phyloP scores from a whole-genome alignment of 345 rosid species.

The Punica granatum region DNA sequence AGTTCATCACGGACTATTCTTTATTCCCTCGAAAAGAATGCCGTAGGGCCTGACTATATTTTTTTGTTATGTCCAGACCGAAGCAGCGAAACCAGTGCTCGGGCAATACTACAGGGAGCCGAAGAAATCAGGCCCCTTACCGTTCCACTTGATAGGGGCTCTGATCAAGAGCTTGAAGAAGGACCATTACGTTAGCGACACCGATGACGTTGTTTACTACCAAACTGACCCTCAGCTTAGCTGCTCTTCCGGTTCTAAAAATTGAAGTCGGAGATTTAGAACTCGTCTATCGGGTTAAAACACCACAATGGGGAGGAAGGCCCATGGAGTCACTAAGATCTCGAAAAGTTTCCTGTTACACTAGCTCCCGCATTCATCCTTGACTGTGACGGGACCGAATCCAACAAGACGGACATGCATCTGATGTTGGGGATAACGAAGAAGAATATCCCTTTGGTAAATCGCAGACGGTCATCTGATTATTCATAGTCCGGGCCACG shows the following conservation, averaged over 20 bases:
- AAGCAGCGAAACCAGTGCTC: conserved; percentile 77
- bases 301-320: neutral
- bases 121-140: conserved; percentile 57
- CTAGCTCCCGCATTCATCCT: neutral
- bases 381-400: neutral
- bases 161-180: conserved; percentile 49
- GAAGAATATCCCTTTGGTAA: neutral
- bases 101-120: conserved; percentile 83
- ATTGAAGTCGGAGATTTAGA: neutral
- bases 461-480: neutral
- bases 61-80: conserved; percentile 32
- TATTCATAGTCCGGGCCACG: neutral
- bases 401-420: neutral
- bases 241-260: neutral
- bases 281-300: neutral
- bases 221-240: conserved; percentile 41
- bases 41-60: neutral
- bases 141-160: conserved; percentile 47
- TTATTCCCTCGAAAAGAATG: neutral
- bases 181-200: conserved; percentile 71
- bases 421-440: neutral
- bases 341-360: neutral
- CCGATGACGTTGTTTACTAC: conserved; percentile 74
- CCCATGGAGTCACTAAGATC: neutral
- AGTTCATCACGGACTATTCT: neutral